Conservation (phyloP, 495 filamentous ascomycete genomes). For the Penicillium diatomitis region DNA sequence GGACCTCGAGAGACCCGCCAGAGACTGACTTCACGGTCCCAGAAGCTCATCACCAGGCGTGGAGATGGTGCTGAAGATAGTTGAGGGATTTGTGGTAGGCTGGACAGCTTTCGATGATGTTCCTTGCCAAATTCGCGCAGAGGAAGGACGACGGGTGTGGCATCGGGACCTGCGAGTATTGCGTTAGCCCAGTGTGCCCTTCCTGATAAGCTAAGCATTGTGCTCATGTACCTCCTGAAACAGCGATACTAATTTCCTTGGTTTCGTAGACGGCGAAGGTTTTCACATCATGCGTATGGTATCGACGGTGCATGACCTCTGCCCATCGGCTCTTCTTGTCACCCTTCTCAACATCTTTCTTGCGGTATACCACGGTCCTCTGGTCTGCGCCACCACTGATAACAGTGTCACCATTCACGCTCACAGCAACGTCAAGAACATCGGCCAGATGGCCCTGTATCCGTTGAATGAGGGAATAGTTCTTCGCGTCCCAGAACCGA, state of each 20-base stretch:
- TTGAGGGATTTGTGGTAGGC: constrained; percentile 67
- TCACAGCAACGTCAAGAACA: constrained; percentile 72
- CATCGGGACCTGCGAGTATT: constrained; percentile 61
- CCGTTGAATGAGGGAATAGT: constrained; percentile 75
- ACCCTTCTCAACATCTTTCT: constrained; percentile 41
- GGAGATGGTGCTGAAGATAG: constrained; percentile 59
- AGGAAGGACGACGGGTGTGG: constrained; percentile 69
- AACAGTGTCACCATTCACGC: constrained; percentile 72
- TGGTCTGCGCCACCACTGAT: constrained; percentile 88
- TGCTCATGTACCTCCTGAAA: constrained; percentile 69
- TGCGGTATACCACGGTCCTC: constrained; percentile 69
- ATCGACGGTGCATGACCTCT: constrained; percentile 70
- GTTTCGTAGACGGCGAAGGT: constrained; percentile 86
- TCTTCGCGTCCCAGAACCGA: constrained; percentile 87
- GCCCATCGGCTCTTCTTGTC: constrained; percentile 62
- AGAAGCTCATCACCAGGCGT: constrained; percentile 81
- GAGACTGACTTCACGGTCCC: constrained; percentile 79
- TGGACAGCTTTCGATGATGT: constrained; percentile 65
- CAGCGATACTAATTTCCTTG: constrained; percentile 71
- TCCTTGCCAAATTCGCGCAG: constrained; percentile 73
- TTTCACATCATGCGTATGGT: constrained; percentile 91
- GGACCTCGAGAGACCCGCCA: constrained; percentile 55
- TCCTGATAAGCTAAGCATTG: background rate
- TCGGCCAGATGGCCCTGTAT: constrained; percentile 84
- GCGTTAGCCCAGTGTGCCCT: constrained; percentile 20